phyloP scores from a whole-genome alignment of 78 protist genomes.

The Ministeria vibrans region DNA sequence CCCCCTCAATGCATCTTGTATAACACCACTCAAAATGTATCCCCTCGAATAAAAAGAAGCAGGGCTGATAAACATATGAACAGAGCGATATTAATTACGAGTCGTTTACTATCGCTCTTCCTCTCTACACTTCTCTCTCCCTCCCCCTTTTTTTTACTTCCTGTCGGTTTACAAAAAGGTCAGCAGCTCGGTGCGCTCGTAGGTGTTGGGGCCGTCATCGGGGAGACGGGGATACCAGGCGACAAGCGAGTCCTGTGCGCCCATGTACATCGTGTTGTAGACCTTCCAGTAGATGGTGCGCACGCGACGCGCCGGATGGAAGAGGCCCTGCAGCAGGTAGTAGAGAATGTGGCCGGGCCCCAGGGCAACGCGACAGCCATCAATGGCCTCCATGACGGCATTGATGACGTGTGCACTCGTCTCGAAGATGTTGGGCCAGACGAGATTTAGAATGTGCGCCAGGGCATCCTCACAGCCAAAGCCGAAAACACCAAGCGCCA shows the following conservation, averaged over 20 bases:
- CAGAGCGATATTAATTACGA: not conserved
- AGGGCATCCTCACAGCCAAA: slow-evolving; percentile 93
- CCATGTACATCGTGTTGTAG: slow-evolving; percentile 90
- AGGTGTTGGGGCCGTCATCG: slow-evolving; percentile 35
- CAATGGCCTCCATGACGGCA: slow-evolving; percentile 95
- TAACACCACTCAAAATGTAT: not conserved
- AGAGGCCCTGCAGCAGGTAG: slow-evolving; percentile 84
- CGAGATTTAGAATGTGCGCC: slow-evolving; percentile 90
- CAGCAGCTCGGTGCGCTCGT: slow-evolving; percentile 19
- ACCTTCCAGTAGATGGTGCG: slow-evolving; percentile 97
- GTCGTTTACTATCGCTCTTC: not conserved
- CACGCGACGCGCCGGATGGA: slow-evolving; percentile 89
- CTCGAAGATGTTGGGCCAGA: slow-evolving; percentile 99
- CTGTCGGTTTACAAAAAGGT: slow-evolving; percentile 9
- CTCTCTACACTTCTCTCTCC: not conserved
- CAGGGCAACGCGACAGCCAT: slow-evolving; percentile 83
- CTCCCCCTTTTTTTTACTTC: not conserved
- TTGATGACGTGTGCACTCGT: slow-evolving; percentile 96
- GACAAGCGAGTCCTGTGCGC: slow-evolving; percentile 49
- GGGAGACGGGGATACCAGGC: slow-evolving; percentile 61
- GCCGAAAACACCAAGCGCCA: slow-evolving; percentile 79
- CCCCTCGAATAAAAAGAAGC: not conserved
- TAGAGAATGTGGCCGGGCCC: slow-evolving; percentile 86
- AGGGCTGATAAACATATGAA: not conserved
- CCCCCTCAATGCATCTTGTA: not conserved